Evolutionary conservation across 2,329 filamentous ascomycete species (phyloP).

Genomic region (Verticillium klebahnii): DNA sequence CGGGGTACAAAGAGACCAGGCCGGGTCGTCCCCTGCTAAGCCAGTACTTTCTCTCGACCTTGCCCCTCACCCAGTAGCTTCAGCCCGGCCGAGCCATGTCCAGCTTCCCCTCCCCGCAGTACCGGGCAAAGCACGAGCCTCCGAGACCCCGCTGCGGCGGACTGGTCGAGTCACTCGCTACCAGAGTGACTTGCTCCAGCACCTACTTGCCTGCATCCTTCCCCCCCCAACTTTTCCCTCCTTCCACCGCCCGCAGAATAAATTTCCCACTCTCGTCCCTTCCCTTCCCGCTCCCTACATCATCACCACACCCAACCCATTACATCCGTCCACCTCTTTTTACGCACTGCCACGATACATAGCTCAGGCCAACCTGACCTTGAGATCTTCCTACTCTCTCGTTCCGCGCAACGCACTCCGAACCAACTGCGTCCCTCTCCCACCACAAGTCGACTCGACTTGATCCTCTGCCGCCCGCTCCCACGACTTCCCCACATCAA

Average conservation of each 20-base stretch:
- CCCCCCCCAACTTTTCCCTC: conserved; percentile 10
- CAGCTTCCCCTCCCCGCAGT: background rate
- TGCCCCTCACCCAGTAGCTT: background rate
- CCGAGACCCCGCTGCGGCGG: background rate
- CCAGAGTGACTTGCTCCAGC: background rate
- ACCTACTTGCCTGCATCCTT: conserved; percentile 14
- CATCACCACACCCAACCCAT: conserved; percentile 1
- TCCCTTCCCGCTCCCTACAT: conserved; percentile 1
- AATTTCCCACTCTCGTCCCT: conserved; percentile 6
- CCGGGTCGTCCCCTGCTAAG: background rate
- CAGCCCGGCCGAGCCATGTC: background rate
- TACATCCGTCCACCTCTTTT: background rate
- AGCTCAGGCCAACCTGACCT: background rate
- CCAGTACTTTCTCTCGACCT: background rate
- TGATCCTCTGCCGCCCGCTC: background rate
- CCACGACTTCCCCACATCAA: background rate
- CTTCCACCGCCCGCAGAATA: conserved; percentile 6
- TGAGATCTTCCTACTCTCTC: background rate
- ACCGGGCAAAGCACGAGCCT: background rate
- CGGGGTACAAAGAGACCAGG: background rate
- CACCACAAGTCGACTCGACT: background rate
- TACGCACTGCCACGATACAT: background rate
- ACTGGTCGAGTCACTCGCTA: conserved; percentile 3
- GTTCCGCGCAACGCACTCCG: background rate
- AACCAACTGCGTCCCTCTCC: background rate